These are phyloP conservation scores for Salvia sclarea DNA, from an alignment of 305 asterid genomes.

Conservation along the genomic window DNA sequence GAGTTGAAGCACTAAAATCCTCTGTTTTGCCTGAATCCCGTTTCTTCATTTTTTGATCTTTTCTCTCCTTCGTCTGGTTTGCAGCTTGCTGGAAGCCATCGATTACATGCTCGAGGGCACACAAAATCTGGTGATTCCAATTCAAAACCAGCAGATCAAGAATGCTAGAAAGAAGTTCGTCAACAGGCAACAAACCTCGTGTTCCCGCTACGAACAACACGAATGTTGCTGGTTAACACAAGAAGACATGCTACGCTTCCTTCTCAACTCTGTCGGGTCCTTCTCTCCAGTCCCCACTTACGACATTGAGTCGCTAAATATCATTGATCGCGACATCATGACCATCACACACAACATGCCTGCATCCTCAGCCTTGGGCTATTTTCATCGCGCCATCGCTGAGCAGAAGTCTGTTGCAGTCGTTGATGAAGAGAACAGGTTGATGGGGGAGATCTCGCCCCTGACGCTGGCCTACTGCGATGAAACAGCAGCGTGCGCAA, in stretches of 20 bases:
- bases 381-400: conserved; percentile 42
- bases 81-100: conserved; percentile 76
- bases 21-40: conserved; percentile 4
- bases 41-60: neutral
- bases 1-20: neutral
- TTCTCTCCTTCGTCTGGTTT: neutral
- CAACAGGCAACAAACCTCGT: conserved; percentile 37
- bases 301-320: conserved; percentile 52
- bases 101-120: conserved; percentile 74
- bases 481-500: conserved; percentile 69
- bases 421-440: conserved; percentile 50
- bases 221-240: conserved; percentile 74
- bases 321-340: conserved; percentile 58
- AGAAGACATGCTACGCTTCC: conserved; percentile 73
- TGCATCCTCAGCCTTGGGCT: conserved; percentile 56
- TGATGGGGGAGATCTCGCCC: conserved; percentile 83
- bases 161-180: conserved; percentile 48
- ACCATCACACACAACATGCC: conserved; percentile 51
- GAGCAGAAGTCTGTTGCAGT: conserved; percentile 73
- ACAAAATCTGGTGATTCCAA: conserved; percentile 77
- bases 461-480: conserved; percentile 66
- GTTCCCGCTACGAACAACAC: conserved; percentile 30
- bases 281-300: conserved; percentile 67
- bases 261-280: conserved; percentile 70
- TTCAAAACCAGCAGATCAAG: conserved; percentile 41